Percentiles rank a stretch among this genome's conserved stretches.
Conservation (phyloP, 2,329 filamentous ascomycete species). For the Colletotrichum sp. region DNA sequence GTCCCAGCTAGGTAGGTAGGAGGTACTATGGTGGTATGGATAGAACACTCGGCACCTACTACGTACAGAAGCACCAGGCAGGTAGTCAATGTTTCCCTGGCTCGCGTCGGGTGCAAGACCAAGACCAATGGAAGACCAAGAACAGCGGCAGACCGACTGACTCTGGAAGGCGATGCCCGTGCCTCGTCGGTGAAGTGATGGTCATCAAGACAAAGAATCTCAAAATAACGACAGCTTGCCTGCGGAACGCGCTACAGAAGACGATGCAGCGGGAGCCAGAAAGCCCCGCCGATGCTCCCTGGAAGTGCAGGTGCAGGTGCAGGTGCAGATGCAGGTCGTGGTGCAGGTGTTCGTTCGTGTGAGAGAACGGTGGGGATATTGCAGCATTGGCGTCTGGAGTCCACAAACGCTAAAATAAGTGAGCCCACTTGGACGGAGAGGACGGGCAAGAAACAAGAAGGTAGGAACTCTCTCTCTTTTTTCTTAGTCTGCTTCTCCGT, state of each 20-base stretch:
- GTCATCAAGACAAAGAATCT: not conserved
- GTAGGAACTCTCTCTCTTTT: no score
- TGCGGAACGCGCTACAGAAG: not conserved
- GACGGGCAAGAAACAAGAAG: not conserved
- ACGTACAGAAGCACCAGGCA: no score
- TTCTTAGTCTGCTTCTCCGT: no score
- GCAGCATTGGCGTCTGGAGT: constrained; percentile 6
- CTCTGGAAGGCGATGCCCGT: not conserved
- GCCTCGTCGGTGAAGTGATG: not conserved
- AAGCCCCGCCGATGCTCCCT: not conserved
- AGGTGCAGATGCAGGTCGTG: not conserved
- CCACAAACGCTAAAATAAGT: not conserved
- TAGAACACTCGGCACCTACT: no score
- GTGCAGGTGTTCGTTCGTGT: constrained; percentile 4
- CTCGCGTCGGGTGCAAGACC: not conserved
- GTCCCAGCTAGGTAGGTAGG: not conserved
- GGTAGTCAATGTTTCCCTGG: no score
- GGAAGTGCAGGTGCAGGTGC: not conserved
- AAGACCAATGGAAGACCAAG: not conserved
- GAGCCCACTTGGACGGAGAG: not conserved
- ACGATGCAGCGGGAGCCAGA: not conserved
- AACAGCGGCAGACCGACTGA: not conserved
- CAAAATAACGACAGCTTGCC: not conserved
- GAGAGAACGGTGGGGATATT: constrained; percentile 1
- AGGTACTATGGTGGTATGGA: not conserved